Conservation (phyloP, 495 filamentous ascomycete species). For the Staphylotrichum longicolle region DNA sequence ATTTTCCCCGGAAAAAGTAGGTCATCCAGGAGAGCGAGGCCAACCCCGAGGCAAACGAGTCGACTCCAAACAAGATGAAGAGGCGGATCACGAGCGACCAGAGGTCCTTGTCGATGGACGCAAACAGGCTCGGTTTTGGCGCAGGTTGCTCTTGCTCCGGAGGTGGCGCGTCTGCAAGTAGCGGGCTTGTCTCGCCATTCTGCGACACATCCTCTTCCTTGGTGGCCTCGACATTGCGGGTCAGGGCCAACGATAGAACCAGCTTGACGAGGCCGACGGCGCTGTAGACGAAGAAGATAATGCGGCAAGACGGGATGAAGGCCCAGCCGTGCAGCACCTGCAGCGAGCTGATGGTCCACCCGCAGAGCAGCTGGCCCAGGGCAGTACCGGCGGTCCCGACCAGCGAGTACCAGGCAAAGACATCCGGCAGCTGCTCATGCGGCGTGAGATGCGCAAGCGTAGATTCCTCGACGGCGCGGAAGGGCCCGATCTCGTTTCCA, state of each 20-base stretch:
- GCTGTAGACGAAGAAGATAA: conserved; percentile 68
- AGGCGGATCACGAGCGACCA: conserved; percentile 45
- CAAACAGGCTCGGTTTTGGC: too few relatives aligned
- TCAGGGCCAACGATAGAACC: conserved; percentile 57
- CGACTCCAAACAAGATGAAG: conserved; percentile 48
- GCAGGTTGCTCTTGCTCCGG: not conserved
- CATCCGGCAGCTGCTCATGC: conserved; percentile 60
- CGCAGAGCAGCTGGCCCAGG: conserved; percentile 62
- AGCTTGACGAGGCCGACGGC: conserved; percentile 67
- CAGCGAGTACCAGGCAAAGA: conserved; percentile 81
- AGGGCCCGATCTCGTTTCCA: conserved; percentile 78
- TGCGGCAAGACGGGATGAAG: conserved; percentile 59
- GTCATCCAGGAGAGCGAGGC: conserved; percentile 59
- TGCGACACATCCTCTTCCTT: conserved; percentile 29
- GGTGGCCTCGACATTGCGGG: conserved; percentile 55
- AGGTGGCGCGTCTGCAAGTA: not conserved
- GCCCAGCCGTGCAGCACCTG: conserved; percentile 49
- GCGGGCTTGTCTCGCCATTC: not conserved
- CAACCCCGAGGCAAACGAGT: conserved; percentile 28
- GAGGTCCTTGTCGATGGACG: not conserved
- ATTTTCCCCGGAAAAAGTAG: conserved; percentile 57
- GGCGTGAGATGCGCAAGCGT: conserved; percentile 71
- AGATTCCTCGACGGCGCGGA: conserved; percentile 77
- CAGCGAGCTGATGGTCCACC: conserved; percentile 59
- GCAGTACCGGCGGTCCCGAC: conserved; percentile 67